A percentile compares a stretch with the other conserved stretches of the same genome.
Conservation (phyloP, 495 filamentous ascomycete genomes). For the Staphylotrichum longicolle region DNA sequence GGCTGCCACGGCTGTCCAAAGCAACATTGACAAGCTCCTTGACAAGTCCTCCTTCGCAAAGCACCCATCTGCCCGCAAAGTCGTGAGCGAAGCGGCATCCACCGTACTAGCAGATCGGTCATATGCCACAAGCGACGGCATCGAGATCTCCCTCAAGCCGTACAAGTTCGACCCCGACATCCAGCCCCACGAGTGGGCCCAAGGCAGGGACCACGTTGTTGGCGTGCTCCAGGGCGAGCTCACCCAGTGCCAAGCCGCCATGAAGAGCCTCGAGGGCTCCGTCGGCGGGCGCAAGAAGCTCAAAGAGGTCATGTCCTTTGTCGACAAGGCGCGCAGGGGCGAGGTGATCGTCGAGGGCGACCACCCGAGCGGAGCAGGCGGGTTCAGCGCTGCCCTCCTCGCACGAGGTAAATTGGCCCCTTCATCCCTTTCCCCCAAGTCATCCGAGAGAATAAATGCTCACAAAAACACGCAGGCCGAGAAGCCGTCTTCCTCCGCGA, state of each 20-base stretch:
- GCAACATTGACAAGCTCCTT: constrained; percentile 77
- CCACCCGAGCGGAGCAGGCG: constrained; percentile 79
- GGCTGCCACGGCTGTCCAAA: constrained; percentile 81
- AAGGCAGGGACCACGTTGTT: constrained; percentile 75
- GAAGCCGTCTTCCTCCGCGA: constrained; percentile 93
- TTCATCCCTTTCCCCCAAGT: not conserved
- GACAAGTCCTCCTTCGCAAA: constrained; percentile 75
- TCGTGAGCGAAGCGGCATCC: constrained; percentile 83
- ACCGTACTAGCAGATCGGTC: constrained; percentile 90
- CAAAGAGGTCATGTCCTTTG: constrained; percentile 84
- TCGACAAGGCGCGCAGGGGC: constrained; percentile 83
- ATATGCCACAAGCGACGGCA: constrained; percentile 93
- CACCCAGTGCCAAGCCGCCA: constrained; percentile 72
- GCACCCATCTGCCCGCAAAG: constrained; percentile 87
- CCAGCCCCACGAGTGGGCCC: constrained; percentile 81
- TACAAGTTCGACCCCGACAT: constrained; percentile 98
- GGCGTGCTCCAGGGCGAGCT: constrained; percentile 80
- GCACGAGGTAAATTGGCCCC: constrained; percentile 62
- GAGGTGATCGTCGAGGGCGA: constrained; percentile 81
- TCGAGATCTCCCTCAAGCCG: constrained; percentile 99
- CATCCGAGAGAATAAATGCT: too few species aligned
- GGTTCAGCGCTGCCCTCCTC: constrained; percentile 81
- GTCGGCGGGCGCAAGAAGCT: constrained; percentile 81
- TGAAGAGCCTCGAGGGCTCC: constrained; percentile 67
- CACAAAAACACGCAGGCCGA: constrained; percentile 57